Evolutionary conservation across 1,139 yeast genomes (phyloP), one percentile per base, ranked within the genome.

Genomic region (Yarrowia galli): DNA sequence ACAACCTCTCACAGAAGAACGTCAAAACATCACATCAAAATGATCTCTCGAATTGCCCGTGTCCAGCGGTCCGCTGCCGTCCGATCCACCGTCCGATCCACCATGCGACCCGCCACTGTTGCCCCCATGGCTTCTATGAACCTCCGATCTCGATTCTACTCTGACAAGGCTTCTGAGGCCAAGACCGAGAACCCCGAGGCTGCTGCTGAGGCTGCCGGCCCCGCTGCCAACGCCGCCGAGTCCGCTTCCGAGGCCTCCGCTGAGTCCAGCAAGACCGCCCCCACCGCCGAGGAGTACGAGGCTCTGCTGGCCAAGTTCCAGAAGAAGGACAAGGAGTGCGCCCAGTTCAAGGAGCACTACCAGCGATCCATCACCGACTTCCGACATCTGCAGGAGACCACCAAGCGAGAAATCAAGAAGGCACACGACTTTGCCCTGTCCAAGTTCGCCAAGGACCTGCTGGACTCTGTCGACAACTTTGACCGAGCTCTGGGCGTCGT

Each of bases 381-480:
- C 88, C 88, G 97, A 75, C 92, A 91, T 81, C 83, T 93, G 74
- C 98, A 93, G 82, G 96, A 91, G 75, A 88, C 95, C 63, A 92
- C 98, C 71, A 89, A 89, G 80, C 85, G 91, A 73, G 98, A 93
- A 77, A 83, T 91, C 66, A 89, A 89, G 79, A 91, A 91, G 80
- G 93, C 97, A 63, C 89, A 85, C 77, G 97, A 91, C 77, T 93
- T 88, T 80, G 98, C 98, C 1, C 83, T 93, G 73, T 97, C 92
- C 79, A 92, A 91, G 79, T 93, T 93, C 77, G 96, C 97, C 72
- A 90, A 88, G 79, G 98, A 93, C 74, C 84, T 93, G 76, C 83
- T 93, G 73, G 97, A 92, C 75, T 89, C 97, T 7, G 85, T 92
- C 65, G 98, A 93, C 78, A 93, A 93, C 82, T 92, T 93, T 76